Evolutionary conservation across 2,329 filamentous ascomycete genomes (phyloP), one percentile per base, ranked within the genome.

Genomic region (Apiospora sp.): DNA sequence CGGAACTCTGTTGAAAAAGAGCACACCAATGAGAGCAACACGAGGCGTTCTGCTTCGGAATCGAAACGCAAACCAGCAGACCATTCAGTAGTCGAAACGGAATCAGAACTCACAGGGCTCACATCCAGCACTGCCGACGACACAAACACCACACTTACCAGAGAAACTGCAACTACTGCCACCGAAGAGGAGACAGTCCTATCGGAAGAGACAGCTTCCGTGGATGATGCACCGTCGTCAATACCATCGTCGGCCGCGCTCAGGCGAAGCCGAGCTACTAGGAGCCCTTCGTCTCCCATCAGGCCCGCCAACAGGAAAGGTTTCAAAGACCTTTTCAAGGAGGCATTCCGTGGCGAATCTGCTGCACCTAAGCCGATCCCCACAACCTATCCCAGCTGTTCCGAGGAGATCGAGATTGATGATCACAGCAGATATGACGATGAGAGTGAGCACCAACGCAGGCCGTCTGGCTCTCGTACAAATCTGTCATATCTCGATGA

Each of bases 281-380:
- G 89, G 75, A 84, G 79, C 72, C 77, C 83, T 1, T 82, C 87
- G 1, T 86, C 88, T 7, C 86, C 89, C 0, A 71, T 85, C 8
- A 91, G 88, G 77, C 74, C 84, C 0, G 80, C 77, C 2, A 77
- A 78, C 16, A 90, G 87, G 77, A 85, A 84, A 48, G 87, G 87
- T 0, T 84, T 92, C 71, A 86, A 90, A 30, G 90, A 91, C 54
- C 86, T 87, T 67, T 81, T 92, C 12, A 88, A 88, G 71, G 89
- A 90, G 73, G 90, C 90, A 4, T 92, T 92, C 76, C 86, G 87
- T 51, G 90, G 90, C 43, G 89, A 92, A 78, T 92, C 90, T 1
- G 85, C 81, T 3, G 84, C 84, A 13, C 83, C 86, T 72, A 82
- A 82, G 27, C 81, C 86, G 6, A 83, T 84, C 19, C 84, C 86